Evolutionary conservation across 306 rosid species (phyloP).

Genomic region (Begonia masoniana): DNA sequence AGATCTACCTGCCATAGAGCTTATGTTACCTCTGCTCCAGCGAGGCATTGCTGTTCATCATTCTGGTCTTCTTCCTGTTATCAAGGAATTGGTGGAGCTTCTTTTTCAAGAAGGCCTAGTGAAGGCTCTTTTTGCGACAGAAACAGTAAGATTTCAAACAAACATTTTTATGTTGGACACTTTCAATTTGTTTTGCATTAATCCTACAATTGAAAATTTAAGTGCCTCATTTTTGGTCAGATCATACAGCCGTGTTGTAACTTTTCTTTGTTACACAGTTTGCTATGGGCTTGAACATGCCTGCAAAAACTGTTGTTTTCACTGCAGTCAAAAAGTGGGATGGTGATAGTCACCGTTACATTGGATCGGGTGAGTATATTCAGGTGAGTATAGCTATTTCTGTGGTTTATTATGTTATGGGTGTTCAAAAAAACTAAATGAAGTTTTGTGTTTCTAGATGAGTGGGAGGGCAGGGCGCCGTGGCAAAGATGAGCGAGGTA

Average conservation of each 20-base stretch:
- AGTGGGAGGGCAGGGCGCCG: conserved; percentile 99
- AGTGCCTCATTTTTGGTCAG: too few relatives aligned
- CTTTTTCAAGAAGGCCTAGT: conserved; percentile 99
- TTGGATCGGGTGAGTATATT: conserved; percentile 98
- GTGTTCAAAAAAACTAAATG: background rate
- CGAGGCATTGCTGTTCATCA: conserved; percentile 98
- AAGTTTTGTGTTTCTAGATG: conserved; percentile 40
- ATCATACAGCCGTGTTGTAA: background rate
- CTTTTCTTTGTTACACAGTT: conserved; percentile 49
- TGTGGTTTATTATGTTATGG: background rate
- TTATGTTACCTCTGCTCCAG: conserved; percentile 87
- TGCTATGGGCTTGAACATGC: conserved; percentile 99
- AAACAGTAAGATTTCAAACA: conserved; percentile 53
- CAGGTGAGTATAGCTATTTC: conserved; percentile 48
- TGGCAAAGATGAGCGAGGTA: conserved; percentile 96
- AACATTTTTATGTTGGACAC: background rate
- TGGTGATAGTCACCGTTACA: conserved; percentile 90
- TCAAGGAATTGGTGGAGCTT: conserved; percentile 90
- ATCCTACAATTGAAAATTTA: too few relatives aligned
- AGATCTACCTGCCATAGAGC: conserved; percentile 83
- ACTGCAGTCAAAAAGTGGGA: conserved; percentile 97
- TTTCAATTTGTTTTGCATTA: too few relatives aligned
- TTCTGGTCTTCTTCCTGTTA: conserved; percentile 97
- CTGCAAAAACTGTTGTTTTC: conserved; percentile 97
- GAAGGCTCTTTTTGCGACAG: conserved; percentile 96